Evolutionary conservation across 305 asterid species (phyloP), one percentile per base, ranked within the genome.

Genomic region (Fraxinus sp.): DNA sequence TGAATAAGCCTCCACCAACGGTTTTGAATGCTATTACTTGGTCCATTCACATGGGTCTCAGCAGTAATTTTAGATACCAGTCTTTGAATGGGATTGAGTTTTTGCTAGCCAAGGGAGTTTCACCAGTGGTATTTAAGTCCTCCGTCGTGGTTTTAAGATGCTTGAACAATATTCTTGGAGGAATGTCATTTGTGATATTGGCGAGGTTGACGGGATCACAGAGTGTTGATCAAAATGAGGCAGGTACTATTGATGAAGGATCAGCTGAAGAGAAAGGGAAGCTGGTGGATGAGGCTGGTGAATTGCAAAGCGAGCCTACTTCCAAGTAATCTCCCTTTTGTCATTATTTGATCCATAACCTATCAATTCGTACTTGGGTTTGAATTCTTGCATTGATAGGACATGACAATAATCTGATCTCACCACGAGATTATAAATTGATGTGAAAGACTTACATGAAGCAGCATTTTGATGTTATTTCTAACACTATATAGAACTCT

Each of bases 191-290:
- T 79, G 90, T 88, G 14, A n/a, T 88, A 37, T 79, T 89, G 82
- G 91, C 92, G n/a, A 89, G 89, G 85, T 18, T 89, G 33, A 88
- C 91, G 0, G 89, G 92, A 32, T 86, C 90, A 18, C 92, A 87
- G 81, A 77, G 86, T 37, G 82, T 80, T 22, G 84, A 44, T 11
- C 79, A 64, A 77, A 79, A 78, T 11, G 30, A 77, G 71, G 59
- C 71, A n/a, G 87, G 64, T 59, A 77, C 79, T 41, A 78, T 18
- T 18, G 82, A 78, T 36, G 79, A 76, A n/a, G 78, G 74, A 20
- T 39, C 10, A 26, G 39, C 79, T 20, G 36, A 72, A 7, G 82
- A 80, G 44, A 81, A 66, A 49, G 83, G 74, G 55, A 79, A 76
- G 81, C 77, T 79, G 64, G 62, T 73, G 81, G 73, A 26, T 57